These are phyloP conservation scores for Cucurbitaria berberidis DNA, from an alignment of 2,329 filamentous ascomycete species.

Conservation along the genomic window DNA sequence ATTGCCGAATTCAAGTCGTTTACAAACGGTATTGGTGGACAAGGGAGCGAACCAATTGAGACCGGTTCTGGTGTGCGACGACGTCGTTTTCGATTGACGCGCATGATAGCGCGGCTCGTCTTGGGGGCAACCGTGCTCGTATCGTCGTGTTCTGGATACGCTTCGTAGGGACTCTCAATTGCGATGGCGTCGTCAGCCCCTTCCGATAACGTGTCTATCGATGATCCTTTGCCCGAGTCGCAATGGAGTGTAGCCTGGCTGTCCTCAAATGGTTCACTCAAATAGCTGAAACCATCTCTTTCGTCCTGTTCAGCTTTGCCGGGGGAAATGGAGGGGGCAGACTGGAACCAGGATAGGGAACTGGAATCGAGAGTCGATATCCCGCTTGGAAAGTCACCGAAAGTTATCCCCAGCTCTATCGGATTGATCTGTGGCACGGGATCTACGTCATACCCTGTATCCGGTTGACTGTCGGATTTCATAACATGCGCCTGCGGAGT, in stretches of 20 bases:
- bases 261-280: conserved; percentile 18
- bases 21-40: conserved; percentile 26
- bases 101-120: conserved; percentile 11
- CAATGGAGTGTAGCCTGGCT: conserved; percentile 16
- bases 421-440: conserved; percentile 11
- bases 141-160: conserved; percentile 1
- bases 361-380: conserved; percentile 20
- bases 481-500: not conserved
- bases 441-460: conserved; percentile 3
- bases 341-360: conserved; percentile 5
- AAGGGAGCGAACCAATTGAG: conserved; percentile 26
- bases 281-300: not conserved
- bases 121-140: conserved; percentile 4
- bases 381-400: conserved; percentile 37
- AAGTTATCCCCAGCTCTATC: conserved; percentile 32
- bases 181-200: conserved; percentile 20
- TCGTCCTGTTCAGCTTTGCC: conserved; percentile 3
- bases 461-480: conserved; percentile 7
- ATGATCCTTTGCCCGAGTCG: conserved; percentile 37
- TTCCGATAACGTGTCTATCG: conserved; percentile 32
- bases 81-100: conserved; percentile 31
- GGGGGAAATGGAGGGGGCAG: not conserved
- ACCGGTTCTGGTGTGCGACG: conserved; percentile 29
- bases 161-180: conserved; percentile 13
- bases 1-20: conserved; percentile 42